phyloP scores from a whole-genome alignment of 768 basidiomycete species.

The Phaeolepiota aurea region DNA sequence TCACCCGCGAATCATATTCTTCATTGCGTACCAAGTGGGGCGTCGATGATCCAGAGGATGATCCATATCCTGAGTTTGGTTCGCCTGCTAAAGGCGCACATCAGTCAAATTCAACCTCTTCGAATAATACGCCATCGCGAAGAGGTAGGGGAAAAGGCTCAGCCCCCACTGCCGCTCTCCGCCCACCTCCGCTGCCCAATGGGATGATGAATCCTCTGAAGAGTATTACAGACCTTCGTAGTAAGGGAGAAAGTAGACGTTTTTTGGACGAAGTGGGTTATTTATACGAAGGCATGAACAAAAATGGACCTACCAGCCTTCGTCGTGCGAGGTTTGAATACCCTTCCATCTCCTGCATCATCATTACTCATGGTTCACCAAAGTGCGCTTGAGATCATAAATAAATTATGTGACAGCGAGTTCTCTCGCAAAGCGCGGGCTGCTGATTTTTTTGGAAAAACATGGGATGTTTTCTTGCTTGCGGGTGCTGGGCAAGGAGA shows the following conservation, averaged over 20 bases:
- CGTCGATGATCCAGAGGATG: constrained; percentile 73
- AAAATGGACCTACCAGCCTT: constrained; percentile 40
- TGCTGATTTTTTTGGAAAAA: constrained; percentile 59
- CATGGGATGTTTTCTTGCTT: constrained; percentile 58
- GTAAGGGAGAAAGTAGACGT: constrained; percentile 70
- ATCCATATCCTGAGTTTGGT: constrained; percentile 31
- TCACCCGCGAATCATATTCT: constrained; percentile 64
- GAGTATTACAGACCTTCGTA: constrained; percentile 74
- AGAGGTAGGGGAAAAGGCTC: constrained; percentile 30
- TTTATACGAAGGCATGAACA: constrained; percentile 71
- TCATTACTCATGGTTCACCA: neutral
- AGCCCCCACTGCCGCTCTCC: constrained; percentile 13
- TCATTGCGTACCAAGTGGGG: constrained; percentile 75
- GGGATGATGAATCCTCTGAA: constrained; percentile 70
- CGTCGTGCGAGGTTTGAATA: constrained; percentile 55
- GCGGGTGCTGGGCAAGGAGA: constrained; percentile 55
- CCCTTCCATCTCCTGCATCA: neutral
- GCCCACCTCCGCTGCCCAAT: constrained; percentile 26
- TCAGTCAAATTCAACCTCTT: constrained; percentile 18
- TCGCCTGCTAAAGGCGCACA: constrained; percentile 16
- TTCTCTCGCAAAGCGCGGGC: constrained; percentile 77
- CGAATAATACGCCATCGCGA: constrained; percentile 27
- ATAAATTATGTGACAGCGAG: constrained; percentile 63
- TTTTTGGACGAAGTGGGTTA: constrained; percentile 84
- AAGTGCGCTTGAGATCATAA: constrained; percentile 72